Evolutionary conservation across 2,329 filamentous ascomycete species (phyloP), one percentile per base, ranked within the genome.

Genomic region (Cercospora sp.): DNA sequence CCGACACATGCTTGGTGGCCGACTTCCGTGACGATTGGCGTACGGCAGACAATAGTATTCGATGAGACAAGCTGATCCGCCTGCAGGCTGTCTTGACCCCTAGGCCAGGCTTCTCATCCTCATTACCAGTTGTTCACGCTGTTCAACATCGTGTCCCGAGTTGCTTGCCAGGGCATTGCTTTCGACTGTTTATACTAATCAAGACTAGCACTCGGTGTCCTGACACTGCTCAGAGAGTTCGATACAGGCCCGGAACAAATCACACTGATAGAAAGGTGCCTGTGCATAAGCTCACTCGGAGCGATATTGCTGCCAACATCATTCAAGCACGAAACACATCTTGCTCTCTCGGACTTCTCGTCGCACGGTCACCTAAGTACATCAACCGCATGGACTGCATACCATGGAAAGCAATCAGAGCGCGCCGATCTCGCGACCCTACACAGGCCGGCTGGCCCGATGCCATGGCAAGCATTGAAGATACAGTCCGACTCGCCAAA

Each of bases 331-430:
- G 9, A 18, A 16, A 45, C 21, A 45, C 57, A 3, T 49, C 40
- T 21, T n/a, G 34, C 37, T 49, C 34, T 30, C 13, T 12, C n/a
- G 13, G 16, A 7, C 4, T 63, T 63, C 24, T 9, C 24, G 2
- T 28, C 21, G 26, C 49, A 55, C 24, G 16, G 12, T 2, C 13
- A 24, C 21, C 5, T 16, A n/a, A 13, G 18, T 21, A 55, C 24
- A 8, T 16, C 16, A 9, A 32, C 74, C 69, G 49, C 69, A 69
- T 32, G 65, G 68, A 26, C 69, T 76, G 40, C 65, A 68, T 45
- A 67, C 70, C 30, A 57, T 73, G 18, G 32, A 64, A 30, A 55
- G 24, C 49, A 2, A 55, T 55, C 49, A 55, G 12, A 55, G 21
- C 13, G 3, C 49, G 49, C 21, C 49, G 24, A 9, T 2, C 49